Base-by-base conservation (phyloP, 129 eudicot genomes). In the Daucus carota region DNA sequence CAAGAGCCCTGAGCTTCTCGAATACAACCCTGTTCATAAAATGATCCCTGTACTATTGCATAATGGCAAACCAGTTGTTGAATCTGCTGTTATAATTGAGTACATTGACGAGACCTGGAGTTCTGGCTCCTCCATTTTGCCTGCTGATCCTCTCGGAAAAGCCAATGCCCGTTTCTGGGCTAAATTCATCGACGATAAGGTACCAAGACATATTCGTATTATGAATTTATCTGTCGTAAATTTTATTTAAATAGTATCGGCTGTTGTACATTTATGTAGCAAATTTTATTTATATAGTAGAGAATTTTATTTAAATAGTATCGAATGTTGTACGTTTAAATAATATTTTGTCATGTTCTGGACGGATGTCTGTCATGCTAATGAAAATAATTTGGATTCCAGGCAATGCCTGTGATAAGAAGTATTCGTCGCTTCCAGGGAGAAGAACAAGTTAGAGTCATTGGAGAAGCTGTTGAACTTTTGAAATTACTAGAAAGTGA, bases 141-240 rank as follows among this genome's bases (percentile, higher is more conserved):
- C 87, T 72, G 33, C 77, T 17, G 75, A 83, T 32, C 87, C 90
- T 45, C 74, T 81, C 70, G 87, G 70, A 11, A 78, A 76, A 78
- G 82, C 90, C 40, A 73, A 34, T 75, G 87, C 86, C 8, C 87
- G 90, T 59, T 86, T 86, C 65, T 86, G 87, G 73, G 73, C 73
- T 83, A 79, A 75, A 38, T 78, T 69, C 45, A 81, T 86, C 52
- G 42, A 83, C 3, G 86, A 86, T 66, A 70, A 70, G 73, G 73
- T 70, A 38, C 24, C 8, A 15, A 40, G 43, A 40, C 43, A 6
- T 40, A 40, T 4, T 36, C 40, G 5, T 36, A 36, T 36, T 36
- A 36, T 1, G 2, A 36, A 36, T 2, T n/a, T 36, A 36, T 36
- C 40, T 36, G 40, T 36, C n/a, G n/a, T n/a, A n/a, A n/a, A n/a